Conservation (phyloP, 345 rosid species). For the Bruguiera parviflora region DNA sequence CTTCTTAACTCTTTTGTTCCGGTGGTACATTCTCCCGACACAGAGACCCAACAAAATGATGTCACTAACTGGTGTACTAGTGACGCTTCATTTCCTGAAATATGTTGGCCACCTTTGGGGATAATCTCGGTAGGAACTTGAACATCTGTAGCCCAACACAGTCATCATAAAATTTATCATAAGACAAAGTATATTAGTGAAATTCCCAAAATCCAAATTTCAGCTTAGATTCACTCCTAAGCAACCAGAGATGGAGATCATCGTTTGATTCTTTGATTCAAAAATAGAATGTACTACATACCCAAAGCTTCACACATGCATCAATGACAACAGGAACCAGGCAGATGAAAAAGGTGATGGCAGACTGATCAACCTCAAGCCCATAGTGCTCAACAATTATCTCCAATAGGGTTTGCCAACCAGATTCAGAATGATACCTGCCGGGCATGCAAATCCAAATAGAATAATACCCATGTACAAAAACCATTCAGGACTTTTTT, state of each 20-base stretch:
- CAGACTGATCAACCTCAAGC: constrained; percentile 61
- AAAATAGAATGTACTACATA: constrained; percentile 33
- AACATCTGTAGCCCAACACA: constrained; percentile 50
- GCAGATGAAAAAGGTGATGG: constrained; percentile 62
- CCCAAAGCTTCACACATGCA: constrained; percentile 91
- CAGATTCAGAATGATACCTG: constrained; percentile 94
- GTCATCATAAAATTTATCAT: background rate
- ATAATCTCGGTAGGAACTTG: constrained; percentile 77
- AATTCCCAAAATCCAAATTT: background rate
- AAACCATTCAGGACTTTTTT: too few relatives aligned
- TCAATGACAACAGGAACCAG: constrained; percentile 71
- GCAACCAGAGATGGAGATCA: background rate
- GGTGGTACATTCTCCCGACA: too few relatives aligned
- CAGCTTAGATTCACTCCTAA: background rate
- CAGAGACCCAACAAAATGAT: too few relatives aligned
- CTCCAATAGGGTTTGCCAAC: constrained; percentile 84
- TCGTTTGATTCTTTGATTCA: background rate
- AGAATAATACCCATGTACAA: background rate
- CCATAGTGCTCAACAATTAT: constrained; percentile 81
- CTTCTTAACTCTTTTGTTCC: too few relatives aligned
- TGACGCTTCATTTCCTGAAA: constrained; percentile 80
- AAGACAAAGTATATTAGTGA: background rate
- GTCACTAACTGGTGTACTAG: constrained; percentile 17
- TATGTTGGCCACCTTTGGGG: constrained; percentile 71
- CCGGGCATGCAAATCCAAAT: constrained; percentile 1